Base-by-base conservation (phyloP, 441 rosid genomes). In the Dalechampia spathulata region DNA sequence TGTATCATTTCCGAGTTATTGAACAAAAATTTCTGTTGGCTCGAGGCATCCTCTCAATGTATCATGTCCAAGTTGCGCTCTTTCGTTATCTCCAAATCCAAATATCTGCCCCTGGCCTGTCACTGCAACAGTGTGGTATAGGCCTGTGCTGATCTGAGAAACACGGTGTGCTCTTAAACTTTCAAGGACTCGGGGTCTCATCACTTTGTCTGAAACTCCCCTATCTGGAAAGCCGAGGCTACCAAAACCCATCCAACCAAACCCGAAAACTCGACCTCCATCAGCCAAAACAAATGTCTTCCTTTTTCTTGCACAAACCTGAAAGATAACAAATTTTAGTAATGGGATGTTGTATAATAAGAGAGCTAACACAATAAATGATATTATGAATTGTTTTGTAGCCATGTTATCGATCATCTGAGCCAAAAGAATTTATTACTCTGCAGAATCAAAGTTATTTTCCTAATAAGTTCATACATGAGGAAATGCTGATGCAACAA, bases 281-380 rank as follows among this genome's bases (percentile, higher is more conserved):
- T 91, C 93, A 25, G 75, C 86, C 70, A 91, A 73, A 49, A 91
- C 94, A 71, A 91, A 91, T 6, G 98, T 81, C 67, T 88, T 91
- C 69, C 95, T 79, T 77, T 91, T 91, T 44, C 95, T 91, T 59
- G 98, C 96, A 78, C 96, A 91, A 44, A 86, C 93, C 98, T 90
- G 57, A 53, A 73, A 57, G 10, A 25, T n/a, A n/a, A n/a, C n/a
- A n/a, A n/a, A n/a, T n/a, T n/a, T n/a, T n/a, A n/a, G n/a, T n/a
- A n/a, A n/a, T n/a, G n/a, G n/a, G n/a, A n/a, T n/a, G n/a, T n/a
- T n/a, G n/a, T n/a, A n/a, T n/a, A n/a, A n/a, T n/a, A n/a, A n/a
- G n/a, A n/a, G n/a, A n/a, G n/a, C n/a, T n/a, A n/a, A n/a, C n/a
- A n/a, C n/a, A n/a, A n/a, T n/a, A n/a, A n/a, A n/a, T n/a, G n/a